Percentiles rank a stretch among this genome's conserved stretches.
Conservation (phyloP, 306 rosid genomes). For the Ziziphus jujuba region DNA sequence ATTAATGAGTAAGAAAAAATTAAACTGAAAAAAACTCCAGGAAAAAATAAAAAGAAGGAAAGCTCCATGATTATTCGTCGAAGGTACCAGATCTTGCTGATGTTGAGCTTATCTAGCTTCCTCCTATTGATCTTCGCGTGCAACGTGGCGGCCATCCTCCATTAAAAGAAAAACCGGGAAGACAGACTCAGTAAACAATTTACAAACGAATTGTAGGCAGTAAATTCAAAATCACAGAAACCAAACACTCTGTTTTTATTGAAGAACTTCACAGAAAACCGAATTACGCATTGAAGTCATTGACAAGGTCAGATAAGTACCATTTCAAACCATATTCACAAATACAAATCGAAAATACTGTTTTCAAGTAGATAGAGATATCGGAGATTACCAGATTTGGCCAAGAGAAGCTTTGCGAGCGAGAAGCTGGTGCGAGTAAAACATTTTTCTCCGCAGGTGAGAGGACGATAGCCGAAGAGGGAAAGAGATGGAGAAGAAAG, state of each 20-base stretch:
- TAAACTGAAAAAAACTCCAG: neutral
- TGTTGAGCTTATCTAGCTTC: constrained; percentile 65
- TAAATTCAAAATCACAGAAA: neutral
- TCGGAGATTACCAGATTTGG: constrained; percentile 62
- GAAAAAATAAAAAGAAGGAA: neutral
- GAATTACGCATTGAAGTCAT: too few species aligned
- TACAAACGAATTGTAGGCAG: neutral
- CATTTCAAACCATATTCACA: neutral
- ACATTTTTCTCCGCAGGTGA: constrained; percentile 45
- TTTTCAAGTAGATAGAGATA: neutral
- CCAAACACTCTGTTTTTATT: too few species aligned
- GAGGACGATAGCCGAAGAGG: constrained; percentile 4
- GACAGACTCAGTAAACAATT: neutral
- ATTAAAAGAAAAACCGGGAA: neutral
- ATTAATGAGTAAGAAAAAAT: constrained; percentile 1
- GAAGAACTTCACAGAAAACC: too few species aligned
- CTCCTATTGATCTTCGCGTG: constrained; percentile 67
- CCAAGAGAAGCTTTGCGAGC: constrained; percentile 88
- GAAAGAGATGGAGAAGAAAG: neutral
- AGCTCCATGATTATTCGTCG: neutral
- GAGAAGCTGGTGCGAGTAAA: constrained; percentile 85
- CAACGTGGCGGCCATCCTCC: constrained; percentile 61
- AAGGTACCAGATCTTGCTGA: constrained; percentile 69
- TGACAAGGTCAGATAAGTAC: neutral
- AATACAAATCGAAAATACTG: neutral